phyloP scores from a whole-genome alignment of 257 asterid species.

The Rubia yunnanensis region DNA sequence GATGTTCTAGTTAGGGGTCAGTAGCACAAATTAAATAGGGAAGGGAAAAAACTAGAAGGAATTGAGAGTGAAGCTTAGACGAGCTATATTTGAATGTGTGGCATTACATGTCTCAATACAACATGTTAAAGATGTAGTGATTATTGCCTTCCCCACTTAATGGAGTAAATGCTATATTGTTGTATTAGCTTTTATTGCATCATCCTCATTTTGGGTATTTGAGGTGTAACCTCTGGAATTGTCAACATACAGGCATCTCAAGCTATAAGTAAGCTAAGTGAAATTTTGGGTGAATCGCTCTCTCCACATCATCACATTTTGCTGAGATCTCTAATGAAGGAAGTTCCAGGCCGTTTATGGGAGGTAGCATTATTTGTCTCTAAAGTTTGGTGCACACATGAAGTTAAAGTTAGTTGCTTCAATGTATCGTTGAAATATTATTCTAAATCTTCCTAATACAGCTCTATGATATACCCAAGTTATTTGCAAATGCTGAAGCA shows the following conservation, averaged over 20 bases:
- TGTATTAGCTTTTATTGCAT: neutral
- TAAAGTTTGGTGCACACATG: neutral
- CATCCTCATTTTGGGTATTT: neutral
- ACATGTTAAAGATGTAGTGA: neutral
- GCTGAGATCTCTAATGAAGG: conserved; percentile 78
- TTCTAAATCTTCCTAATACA: neutral
- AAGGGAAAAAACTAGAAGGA: neutral
- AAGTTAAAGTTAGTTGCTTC: neutral
- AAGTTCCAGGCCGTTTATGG: conserved; percentile 94
- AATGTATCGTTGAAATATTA: no score
- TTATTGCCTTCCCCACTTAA: neutral
- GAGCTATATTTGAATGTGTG: neutral
- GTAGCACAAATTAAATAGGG: neutral
- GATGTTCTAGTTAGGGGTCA: neutral
- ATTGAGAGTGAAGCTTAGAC: neutral
- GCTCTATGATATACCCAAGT: neutral
- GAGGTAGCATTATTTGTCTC: conserved; percentile 46
- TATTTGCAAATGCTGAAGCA: neutral
- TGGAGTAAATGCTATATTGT: neutral
- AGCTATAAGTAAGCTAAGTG: conserved; percentile 75
- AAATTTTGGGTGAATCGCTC: conserved; percentile 72
- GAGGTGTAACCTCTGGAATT: neutral
- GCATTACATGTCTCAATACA: neutral
- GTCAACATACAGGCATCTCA: conserved; percentile 61
- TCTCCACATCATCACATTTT: conserved; percentile 64